Evolutionary conservation across 2,329 filamentous ascomycete genomes (phyloP).

Genomic region (Fulvia fulva): DNA sequence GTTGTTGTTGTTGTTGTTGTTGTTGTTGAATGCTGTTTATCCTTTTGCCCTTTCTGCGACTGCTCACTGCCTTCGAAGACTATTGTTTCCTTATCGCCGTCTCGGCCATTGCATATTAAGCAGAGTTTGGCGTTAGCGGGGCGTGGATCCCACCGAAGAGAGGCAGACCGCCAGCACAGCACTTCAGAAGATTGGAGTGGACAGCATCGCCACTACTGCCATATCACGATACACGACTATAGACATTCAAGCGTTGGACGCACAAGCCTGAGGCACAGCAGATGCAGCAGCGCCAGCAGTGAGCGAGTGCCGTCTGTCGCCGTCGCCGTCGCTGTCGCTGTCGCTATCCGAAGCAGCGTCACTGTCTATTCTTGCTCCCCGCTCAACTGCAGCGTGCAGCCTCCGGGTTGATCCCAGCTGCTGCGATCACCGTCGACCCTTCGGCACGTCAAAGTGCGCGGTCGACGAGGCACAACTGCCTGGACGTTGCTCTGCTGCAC

Average conservation of each 20-base stretch:
- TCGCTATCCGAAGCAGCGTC: background rate
- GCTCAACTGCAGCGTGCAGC: background rate
- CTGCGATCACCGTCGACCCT: background rate
- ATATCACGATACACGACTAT: background rate
- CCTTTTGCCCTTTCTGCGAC: too few species aligned
- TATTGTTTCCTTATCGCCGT: background rate
- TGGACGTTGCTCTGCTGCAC: background rate
- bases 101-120: background rate
- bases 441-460: slow-evolving; percentile 6
- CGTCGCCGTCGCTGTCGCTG: background rate
- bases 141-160: background rate
- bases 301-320: background rate
- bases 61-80: background rate
- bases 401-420: background rate
- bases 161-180: background rate
- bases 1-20: too few species aligned
- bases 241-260: background rate
- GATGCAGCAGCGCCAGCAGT: background rate
- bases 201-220: background rate
- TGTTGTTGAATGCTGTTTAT: too few species aligned
- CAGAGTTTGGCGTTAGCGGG: background rate
- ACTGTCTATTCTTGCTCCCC: background rate
- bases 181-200: background rate
- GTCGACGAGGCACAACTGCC: background rate
- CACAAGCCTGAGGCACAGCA: background rate